Percentiles rank a stretch among this genome's conserved stretches.
phyloP scores from a whole-genome alignment of 1,284 basidiomycete genomes.

The Pseudomicrostroma phylloplanum region DNA sequence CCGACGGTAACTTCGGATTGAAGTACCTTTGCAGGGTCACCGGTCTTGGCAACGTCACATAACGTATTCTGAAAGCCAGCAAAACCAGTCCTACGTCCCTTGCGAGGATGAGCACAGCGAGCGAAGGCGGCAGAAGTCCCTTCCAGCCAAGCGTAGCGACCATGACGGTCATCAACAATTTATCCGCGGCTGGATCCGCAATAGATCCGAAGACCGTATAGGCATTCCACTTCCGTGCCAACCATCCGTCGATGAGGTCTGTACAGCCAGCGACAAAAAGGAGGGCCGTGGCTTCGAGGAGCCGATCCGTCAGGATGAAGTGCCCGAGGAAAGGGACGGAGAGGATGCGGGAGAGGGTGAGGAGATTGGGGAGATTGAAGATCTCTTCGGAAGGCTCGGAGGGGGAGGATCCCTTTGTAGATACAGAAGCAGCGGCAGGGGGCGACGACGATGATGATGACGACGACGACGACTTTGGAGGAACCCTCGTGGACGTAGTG shows the following conservation, averaged over 20 bases:
- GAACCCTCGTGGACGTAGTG: no score
- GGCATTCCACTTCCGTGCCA: conserved; percentile 71
- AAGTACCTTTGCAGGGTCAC: conserved; percentile 89
- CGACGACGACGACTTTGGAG: no score
- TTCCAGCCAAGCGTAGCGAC: conserved; percentile 78
- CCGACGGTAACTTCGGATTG: conserved; percentile 89
- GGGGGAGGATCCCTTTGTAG: background rate
- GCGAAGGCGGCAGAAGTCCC: conserved; percentile 79
- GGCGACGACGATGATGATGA: no score
- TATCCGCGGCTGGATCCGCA: conserved; percentile 94
- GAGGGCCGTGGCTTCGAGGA: conserved; percentile 69
- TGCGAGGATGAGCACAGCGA: conserved; percentile 80
- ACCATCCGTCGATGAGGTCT: conserved; percentile 83
- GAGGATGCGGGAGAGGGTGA: conserved; percentile 78
- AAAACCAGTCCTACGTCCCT: conserved; percentile 79
- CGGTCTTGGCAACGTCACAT: conserved; percentile 76
- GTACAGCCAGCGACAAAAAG: conserved; percentile 82
- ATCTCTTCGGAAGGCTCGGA: conserved; percentile 68
- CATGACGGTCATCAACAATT: conserved; percentile 88
- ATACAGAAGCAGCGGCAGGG: no score
- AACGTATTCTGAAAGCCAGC: conserved; percentile 90
- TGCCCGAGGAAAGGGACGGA: conserved; percentile 85
- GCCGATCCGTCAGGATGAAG: conserved; percentile 79
- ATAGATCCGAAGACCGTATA: conserved; percentile 82
- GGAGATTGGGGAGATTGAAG: conserved; percentile 85